A percentile compares a stretch with the other conserved stretches of the same genome.
These are phyloP conservation scores for Starmera dryadoides DNA, from an alignment of 805 yeast species.

Conservation along the genomic window DNA sequence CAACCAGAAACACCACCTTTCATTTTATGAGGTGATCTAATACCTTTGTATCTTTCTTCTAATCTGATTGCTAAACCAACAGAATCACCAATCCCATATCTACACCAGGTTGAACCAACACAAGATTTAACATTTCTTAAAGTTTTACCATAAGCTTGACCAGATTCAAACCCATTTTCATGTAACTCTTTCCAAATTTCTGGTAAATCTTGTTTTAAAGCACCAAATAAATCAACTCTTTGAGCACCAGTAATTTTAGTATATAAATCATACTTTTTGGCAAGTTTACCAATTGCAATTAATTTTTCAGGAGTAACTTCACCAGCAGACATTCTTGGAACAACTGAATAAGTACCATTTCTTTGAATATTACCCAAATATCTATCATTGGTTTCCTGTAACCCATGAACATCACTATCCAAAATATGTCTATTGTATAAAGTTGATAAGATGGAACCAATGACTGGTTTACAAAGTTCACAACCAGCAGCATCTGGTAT, in stretches of 20 bases:
- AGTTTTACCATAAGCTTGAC: constrained; percentile 31
- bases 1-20: constrained; percentile 33
- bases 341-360: constrained; percentile 30
- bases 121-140: constrained; percentile 30
- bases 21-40: constrained; percentile 30
- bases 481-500: constrained; percentile 25
- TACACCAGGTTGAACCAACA: constrained; percentile 32
- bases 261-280: constrained; percentile 25
- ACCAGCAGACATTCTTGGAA: constrained; percentile 31
- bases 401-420: constrained; percentile 24
- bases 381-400: constrained; percentile 30
- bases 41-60: constrained; percentile 30
- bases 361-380: constrained; percentile 30
- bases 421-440: constrained; percentile 25
- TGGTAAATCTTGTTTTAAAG: constrained; percentile 24
- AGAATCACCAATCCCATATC: constrained; percentile 31
- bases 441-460: constrained; percentile 29
- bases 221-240: constrained; percentile 28
- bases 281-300: constrained; percentile 26
- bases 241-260: constrained; percentile 32
- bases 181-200: constrained; percentile 25
- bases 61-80: constrained; percentile 30
- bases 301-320: constrained; percentile 31
- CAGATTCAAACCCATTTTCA: constrained; percentile 27
- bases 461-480: constrained; percentile 30